phyloP scores from a whole-genome alignment of 1,284 basidiomycete species.

The Tilletiopsis washingtonensis region DNA sequence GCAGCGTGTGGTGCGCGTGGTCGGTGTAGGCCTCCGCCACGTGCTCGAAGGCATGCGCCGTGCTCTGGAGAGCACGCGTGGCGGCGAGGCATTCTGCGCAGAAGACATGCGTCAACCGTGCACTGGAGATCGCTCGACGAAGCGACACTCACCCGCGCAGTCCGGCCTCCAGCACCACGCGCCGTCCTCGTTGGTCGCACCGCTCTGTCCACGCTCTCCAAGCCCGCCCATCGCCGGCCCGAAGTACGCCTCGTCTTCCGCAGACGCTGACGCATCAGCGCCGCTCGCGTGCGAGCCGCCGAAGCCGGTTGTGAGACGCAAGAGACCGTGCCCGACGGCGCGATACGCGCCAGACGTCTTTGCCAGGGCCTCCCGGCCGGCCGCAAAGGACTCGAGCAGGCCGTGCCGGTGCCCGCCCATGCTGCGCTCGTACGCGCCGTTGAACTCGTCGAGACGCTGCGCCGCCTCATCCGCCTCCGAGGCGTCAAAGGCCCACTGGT shows the following conservation, averaged over 20 bases:
- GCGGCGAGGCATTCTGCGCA: slow-evolving; percentile 61
- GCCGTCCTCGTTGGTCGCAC: slow-evolving; percentile 59
- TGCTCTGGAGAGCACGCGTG: slow-evolving; percentile 70
- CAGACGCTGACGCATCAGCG: too few species aligned
- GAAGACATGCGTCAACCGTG: too few species aligned
- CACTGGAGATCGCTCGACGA: too few species aligned
- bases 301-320: too few species aligned
- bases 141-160: slow-evolving; percentile 53
- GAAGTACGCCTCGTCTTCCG: too few species aligned
- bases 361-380: too few species aligned
- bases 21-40: slow-evolving; percentile 70
- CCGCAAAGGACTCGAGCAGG: too few species aligned
- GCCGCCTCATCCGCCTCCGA: not conserved
- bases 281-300: too few species aligned
- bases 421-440: not conserved
- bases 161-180: slow-evolving; percentile 79
- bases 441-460: not conserved
- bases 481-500: not conserved
- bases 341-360: too few species aligned
- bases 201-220: slow-evolving; percentile 51
- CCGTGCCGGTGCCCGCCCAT: too few species aligned
- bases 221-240: slow-evolving; percentile 45
- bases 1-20: slow-evolving; percentile 63
- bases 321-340: too few species aligned
- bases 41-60: slow-evolving; percentile 63